These are phyloP conservation scores for Cryoendolithus antarcticus DNA, from an alignment of 2,329 filamentous ascomycete species.

Conservation along the genomic window DNA sequence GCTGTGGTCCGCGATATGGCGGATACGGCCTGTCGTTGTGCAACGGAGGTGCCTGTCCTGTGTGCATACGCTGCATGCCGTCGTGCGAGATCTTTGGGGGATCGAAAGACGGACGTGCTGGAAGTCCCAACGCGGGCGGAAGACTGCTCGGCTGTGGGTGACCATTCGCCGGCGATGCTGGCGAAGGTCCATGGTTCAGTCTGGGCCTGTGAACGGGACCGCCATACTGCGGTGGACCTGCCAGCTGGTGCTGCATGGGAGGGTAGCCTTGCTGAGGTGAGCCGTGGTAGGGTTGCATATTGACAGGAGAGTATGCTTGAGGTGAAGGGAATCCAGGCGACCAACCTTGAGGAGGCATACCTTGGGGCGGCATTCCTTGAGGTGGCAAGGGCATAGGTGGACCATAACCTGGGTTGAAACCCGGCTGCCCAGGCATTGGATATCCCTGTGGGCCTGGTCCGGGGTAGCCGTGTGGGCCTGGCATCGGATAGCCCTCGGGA, in stretches of 20 bases:
- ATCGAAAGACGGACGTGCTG: conserved; percentile 47
- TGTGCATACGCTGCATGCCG: conserved; percentile 46
- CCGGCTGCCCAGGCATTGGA: background rate
- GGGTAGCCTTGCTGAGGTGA: background rate
- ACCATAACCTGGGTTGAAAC: background rate
- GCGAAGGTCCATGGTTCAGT: background rate
- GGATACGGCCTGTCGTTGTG: conserved; percentile 9
- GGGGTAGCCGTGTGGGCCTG: background rate
- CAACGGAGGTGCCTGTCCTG: conserved; percentile 33
- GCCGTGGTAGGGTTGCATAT: background rate
- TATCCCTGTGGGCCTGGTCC: background rate
- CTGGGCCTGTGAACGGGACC: background rate
- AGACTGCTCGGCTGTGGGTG: conserved; percentile 30
- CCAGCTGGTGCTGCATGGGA: background rate
- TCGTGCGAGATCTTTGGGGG: conserved; percentile 41
- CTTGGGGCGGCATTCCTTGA: background rate
- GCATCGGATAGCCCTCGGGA: background rate
- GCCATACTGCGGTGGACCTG: background rate
- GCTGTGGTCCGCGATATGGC: conserved; percentile 3
- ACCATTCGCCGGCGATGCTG: background rate
- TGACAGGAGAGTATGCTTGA: background rate
- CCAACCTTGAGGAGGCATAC: background rate
- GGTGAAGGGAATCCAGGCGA: background rate
- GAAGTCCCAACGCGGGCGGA: conserved; percentile 45
- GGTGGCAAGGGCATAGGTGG: background rate